Evolutionary conservation across 2,329 filamentous ascomycete genomes (phyloP).

Genomic region (Aspergillus flavus): DNA sequence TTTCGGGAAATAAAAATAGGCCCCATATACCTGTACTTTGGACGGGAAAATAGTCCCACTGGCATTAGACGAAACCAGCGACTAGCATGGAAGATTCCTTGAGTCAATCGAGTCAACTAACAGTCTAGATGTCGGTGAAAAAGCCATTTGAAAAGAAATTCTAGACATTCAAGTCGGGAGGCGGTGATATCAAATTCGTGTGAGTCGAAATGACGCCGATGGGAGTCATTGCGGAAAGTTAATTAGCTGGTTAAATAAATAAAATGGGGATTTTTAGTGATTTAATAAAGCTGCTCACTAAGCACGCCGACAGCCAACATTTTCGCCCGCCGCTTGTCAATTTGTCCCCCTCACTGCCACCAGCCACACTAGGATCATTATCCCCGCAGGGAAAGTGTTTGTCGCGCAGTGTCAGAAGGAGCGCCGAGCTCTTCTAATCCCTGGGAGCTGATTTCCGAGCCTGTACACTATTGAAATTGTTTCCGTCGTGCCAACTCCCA

Average conservation of each 20-base stretch:
- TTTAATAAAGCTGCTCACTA: conserved; percentile 21
- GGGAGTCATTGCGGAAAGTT: neutral
- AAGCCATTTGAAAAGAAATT: neutral
- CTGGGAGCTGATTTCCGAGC: conserved; percentile 3
- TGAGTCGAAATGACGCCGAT: conserved; percentile 1
- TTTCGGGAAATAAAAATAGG: neutral
- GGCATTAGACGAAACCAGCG: neutral
- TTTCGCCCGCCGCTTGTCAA: conserved; percentile 22
- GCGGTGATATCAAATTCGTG: neutral
- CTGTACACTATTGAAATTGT: conserved; percentile 4
- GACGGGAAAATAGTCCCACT: neutral
- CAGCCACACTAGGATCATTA: conserved; percentile 10
- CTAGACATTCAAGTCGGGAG: neutral
- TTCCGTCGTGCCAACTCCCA: conserved; percentile 11
- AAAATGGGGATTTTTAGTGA: neutral
- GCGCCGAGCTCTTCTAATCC: conserved; percentile 13
- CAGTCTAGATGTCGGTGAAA: neutral
- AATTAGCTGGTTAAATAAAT: neutral
- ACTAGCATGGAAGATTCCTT: neutral
- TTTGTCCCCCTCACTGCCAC: conserved; percentile 14
- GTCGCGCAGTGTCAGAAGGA: conserved; percentile 12
- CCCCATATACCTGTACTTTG: neutral
- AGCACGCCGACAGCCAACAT: conserved; percentile 21
- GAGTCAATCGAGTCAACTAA: neutral
- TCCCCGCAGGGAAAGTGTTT: conserved; percentile 7